phyloP scores from a whole-genome alignment of 1,284 basidiomycete species.

The Pseudozyma thailandica region DNA sequence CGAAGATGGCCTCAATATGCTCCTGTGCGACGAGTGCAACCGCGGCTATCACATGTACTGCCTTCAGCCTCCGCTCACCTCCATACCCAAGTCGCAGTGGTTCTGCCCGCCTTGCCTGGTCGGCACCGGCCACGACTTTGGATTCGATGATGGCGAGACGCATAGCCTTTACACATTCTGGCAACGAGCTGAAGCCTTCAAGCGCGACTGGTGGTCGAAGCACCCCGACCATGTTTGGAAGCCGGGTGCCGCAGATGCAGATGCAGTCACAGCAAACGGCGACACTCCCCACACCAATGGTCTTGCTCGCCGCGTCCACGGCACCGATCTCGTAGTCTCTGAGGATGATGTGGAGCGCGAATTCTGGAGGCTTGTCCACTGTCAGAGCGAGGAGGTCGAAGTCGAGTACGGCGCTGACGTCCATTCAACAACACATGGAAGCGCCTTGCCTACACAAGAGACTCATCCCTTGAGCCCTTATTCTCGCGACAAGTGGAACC shows the following conservation, averaged over 20 bases:
- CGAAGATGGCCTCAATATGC: slow-evolving; percentile 86
- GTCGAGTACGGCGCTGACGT: slow-evolving; percentile 99
- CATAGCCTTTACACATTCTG: slow-evolving; percentile 93
- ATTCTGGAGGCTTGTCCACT: slow-evolving; percentile 96
- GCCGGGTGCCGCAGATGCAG: slow-evolving; percentile 10
- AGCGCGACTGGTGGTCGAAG: slow-evolving; percentile 75
- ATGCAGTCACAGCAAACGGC: background rate
- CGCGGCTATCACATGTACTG: slow-evolving; percentile 95
- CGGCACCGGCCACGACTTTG: slow-evolving; percentile 95
- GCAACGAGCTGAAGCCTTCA: slow-evolving; percentile 85
- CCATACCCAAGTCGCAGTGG: slow-evolving; percentile 93
- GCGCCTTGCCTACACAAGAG: slow-evolving; percentile 93
- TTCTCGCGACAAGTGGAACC: slow-evolving; percentile 93
- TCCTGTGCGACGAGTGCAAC: slow-evolving; percentile 97
- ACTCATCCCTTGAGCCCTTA: slow-evolving; percentile 88
- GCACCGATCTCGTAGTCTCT: slow-evolving; percentile 74
- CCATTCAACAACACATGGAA: slow-evolving; percentile 96
- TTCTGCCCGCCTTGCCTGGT: slow-evolving; percentile 93
- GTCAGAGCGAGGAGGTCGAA: slow-evolving; percentile 89
- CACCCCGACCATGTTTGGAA: slow-evolving; percentile 44
- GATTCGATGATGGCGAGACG: slow-evolving; percentile 97
- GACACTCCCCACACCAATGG: slow-evolving; percentile 35
- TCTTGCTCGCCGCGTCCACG: slow-evolving; percentile 45
- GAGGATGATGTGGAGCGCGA: slow-evolving; percentile 93
- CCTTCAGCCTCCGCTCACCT: slow-evolving; percentile 85